These are phyloP conservation scores for Cenchrus fungigraminus DNA, from an alignment of 176 grass and related monocot genomes.

Conservation along the genomic window DNA sequence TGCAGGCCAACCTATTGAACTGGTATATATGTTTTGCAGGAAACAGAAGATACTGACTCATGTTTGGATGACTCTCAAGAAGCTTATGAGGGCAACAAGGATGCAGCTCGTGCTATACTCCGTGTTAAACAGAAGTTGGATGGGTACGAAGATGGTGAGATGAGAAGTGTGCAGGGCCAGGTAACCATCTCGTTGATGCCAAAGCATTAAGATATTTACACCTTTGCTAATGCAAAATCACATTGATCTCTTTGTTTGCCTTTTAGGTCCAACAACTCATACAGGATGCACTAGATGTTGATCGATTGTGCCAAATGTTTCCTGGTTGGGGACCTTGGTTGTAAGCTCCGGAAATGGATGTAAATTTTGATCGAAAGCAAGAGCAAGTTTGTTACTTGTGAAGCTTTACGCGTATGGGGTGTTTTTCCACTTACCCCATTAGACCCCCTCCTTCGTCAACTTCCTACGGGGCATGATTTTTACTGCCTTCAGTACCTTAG, in stretches of 20 bases:
- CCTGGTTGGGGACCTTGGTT: slow-evolving; percentile 95
- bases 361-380: slow-evolving; percentile 10
- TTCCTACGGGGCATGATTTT: background rate
- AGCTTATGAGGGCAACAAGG: slow-evolving; percentile 83
- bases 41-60: slow-evolving; percentile 73
- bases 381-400: slow-evolving; percentile 27
- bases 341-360: slow-evolving; percentile 35
- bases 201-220: background rate
- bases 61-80: slow-evolving; percentile 82
- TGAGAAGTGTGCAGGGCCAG: slow-evolving; percentile 92
- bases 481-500: background rate
- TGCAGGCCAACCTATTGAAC: slow-evolving; percentile 8
- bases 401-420: background rate
- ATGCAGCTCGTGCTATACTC: slow-evolving; percentile 91
- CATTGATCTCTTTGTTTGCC: slow-evolving; percentile 24
- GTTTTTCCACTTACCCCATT: background rate
- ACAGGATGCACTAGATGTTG: slow-evolving; percentile 79
- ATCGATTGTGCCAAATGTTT: slow-evolving; percentile 94
- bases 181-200: slow-evolving; percentile 36
- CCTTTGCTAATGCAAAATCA: background rate
- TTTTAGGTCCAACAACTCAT: slow-evolving; percentile 85
- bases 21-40: slow-evolving; percentile 49
- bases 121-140: slow-evolving; percentile 93
- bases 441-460: background rate
- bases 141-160: slow-evolving; percentile 88